These are phyloP conservation scores for Ilex aquifolium DNA, from an alignment of 257 asterid genomes.

Conservation along the genomic window DNA sequence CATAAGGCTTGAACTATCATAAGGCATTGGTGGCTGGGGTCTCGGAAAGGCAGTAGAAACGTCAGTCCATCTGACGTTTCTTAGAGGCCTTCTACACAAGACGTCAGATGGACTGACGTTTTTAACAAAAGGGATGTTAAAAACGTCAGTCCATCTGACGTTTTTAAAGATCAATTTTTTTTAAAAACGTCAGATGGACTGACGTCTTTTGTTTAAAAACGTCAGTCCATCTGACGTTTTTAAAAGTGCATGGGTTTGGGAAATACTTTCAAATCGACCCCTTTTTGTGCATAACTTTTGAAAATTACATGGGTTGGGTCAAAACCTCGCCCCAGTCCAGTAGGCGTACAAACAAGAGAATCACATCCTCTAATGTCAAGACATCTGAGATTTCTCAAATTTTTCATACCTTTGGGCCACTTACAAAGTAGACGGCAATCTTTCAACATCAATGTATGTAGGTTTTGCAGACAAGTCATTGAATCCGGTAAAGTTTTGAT, in stretches of 20 bases:
- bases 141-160: no score
- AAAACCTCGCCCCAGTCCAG: neutral
- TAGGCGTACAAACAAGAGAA: neutral
- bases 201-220: neutral
- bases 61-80: no score
- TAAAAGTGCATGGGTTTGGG: neutral
- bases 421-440: neutral
- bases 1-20: no score
- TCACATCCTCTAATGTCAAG: neutral
- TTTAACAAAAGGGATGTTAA: no score
- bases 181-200: neutral
- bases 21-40: neutral
- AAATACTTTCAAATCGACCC: neutral
- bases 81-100: neutral
- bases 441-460: neutral
- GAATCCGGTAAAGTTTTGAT: no score
- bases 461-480: no score
- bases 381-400: no score
- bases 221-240: neutral
- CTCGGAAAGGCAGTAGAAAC: neutral
- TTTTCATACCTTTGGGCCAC: neutral
- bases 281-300: neutral
- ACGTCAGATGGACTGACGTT: no score
- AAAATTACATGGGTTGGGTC: neutral
- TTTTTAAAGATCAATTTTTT: no score